These are phyloP conservation scores for Annulohypoxylon nitens DNA, from an alignment of 495 filamentous ascomycete species.

Conservation along the genomic window DNA sequence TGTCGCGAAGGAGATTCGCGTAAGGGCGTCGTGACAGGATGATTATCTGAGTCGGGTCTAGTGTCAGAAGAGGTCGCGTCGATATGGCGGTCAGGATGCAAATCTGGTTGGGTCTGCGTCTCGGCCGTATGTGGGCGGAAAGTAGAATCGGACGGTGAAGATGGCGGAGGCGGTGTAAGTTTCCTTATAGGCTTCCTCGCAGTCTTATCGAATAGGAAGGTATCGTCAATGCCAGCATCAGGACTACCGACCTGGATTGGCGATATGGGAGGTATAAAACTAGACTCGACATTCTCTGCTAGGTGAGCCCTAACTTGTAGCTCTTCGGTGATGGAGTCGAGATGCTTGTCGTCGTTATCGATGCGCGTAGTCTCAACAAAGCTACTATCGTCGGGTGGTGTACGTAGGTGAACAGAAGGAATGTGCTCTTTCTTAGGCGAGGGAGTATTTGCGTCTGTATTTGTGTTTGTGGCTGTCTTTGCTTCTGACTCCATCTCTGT, in stretches of 20 bases:
- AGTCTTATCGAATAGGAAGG: slow-evolving; percentile 69
- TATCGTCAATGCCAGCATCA: slow-evolving; percentile 69
- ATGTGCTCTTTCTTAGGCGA: slow-evolving; percentile 37
- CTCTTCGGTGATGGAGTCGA: slow-evolving; percentile 61
- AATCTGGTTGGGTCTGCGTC: slow-evolving; percentile 15
- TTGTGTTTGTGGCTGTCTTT: background rate
- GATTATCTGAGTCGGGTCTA: slow-evolving; percentile 35
- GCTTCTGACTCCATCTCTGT: no score
- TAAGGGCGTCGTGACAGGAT: slow-evolving; percentile 33
- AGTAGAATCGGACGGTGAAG: slow-evolving; percentile 17
- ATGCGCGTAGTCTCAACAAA: slow-evolving; percentile 59
- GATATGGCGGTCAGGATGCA: slow-evolving; percentile 9
- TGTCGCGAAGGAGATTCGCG: slow-evolving; percentile 40
- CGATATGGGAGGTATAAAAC: slow-evolving; percentile 74
- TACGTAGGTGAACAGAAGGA: slow-evolving; percentile 22
- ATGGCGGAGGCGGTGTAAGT: slow-evolving; percentile 4
- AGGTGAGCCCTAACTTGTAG: slow-evolving; percentile 68
- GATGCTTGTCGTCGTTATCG: slow-evolving; percentile 52
- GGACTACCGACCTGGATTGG: slow-evolving; percentile 57
- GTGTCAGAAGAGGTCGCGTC: slow-evolving; percentile 23
- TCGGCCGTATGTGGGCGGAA: background rate
- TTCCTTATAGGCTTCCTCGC: slow-evolving; percentile 49
- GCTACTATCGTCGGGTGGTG: slow-evolving; percentile 54
- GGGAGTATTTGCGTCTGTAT: slow-evolving; percentile 21
- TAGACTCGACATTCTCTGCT: slow-evolving; percentile 85